Conservation (phyloP, 1,139 yeast species). For the Saccharomyces pastorianus region DNA sequence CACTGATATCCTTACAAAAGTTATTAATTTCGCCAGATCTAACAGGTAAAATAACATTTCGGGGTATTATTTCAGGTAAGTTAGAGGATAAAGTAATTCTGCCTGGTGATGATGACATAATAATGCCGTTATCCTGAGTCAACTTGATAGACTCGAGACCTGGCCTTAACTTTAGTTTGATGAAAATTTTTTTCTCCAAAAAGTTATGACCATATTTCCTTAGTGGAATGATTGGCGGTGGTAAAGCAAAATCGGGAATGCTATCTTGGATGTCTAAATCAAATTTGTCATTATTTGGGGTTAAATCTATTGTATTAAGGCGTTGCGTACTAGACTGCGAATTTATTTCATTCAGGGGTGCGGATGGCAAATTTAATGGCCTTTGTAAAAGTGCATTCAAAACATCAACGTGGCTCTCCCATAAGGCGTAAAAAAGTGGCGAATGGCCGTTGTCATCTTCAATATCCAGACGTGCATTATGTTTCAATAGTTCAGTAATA, state of each 20-base stretch:
- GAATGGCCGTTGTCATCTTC: slow-evolving; percentile 79
- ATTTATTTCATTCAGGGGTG: slow-evolving; percentile 8
- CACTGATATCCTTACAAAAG: background rate
- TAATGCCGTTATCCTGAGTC: slow-evolving; percentile 37
- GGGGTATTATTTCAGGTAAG: slow-evolving; percentile 70
- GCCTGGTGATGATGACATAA: slow-evolving; percentile 42
- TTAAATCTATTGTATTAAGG: slow-evolving; percentile 15
- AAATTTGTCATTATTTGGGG: slow-evolving; percentile 5
- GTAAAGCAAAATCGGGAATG: slow-evolving; percentile 83
- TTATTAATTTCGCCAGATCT: slow-evolving; percentile 1
- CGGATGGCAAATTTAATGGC: slow-evolving; percentile 13
- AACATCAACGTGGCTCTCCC: slow-evolving; percentile 85
- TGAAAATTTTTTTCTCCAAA: slow-evolving; percentile 76
- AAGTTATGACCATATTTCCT: slow-evolving; percentile 93
- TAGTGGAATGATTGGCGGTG: slow-evolving; percentile 92
- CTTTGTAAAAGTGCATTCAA: slow-evolving; percentile 53
- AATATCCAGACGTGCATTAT: slow-evolving; percentile 61
- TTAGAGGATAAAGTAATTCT: slow-evolving; percentile 70
- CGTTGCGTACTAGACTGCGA: slow-evolving; percentile 11
- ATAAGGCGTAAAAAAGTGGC: slow-evolving; percentile 82
- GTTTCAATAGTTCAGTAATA: slow-evolving; percentile 57
- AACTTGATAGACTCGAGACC: slow-evolving; percentile 50
- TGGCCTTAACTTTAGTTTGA: slow-evolving; percentile 65
- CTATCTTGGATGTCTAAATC: slow-evolving; percentile 26
- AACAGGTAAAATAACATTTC: slow-evolving; percentile 67